Percentiles rank a stretch among this genome's conserved stretches.
Evolutionary conservation across 2,329 filamentous ascomycete genomes (phyloP).

Genomic region (Xylaria digitata): DNA sequence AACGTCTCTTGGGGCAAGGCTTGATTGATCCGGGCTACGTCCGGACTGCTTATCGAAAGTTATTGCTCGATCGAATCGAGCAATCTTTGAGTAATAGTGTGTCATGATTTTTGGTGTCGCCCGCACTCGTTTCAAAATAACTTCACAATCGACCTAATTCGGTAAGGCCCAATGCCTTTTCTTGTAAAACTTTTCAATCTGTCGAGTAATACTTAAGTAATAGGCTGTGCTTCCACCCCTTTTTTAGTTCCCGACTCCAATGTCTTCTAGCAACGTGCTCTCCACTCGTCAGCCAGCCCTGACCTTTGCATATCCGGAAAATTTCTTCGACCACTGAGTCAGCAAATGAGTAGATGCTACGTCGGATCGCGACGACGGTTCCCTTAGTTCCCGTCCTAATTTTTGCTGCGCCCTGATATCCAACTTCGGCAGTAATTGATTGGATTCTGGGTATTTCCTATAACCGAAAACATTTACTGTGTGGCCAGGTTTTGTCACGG

Average conservation of each 20-base stretch:
- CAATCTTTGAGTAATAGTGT: conserved; percentile 41
- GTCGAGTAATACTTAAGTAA: conserved; percentile 41
- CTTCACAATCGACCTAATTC: conserved; percentile 42
- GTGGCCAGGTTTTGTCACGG: no score
- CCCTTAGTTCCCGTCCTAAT: background rate
- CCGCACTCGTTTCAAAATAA: conserved; percentile 37
- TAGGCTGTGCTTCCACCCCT: background rate
- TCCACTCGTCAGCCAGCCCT: background rate
- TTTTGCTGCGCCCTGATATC: background rate
- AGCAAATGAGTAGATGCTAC: conserved; percentile 1
- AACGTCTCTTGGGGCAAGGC: background rate
- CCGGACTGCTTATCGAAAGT: conserved; percentile 41
- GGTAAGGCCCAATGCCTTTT: conserved; percentile 5
- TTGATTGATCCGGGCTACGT: background rate
- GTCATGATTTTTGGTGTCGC: conserved; percentile 23
- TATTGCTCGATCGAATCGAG: conserved; percentile 47
- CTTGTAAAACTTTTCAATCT: conserved; percentile 3
- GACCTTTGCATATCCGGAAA: conserved; percentile 9
- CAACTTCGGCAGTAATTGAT: background rate
- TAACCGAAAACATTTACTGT: background rate
- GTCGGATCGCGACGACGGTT: background rate
- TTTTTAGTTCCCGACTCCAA: conserved; percentile 2
- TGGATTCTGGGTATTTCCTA: background rate
- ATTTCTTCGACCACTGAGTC: conserved; percentile 17
- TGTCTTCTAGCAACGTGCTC: background rate